Conservation (phyloP, 2,329 filamentous ascomycete genomes). For the Colletotrichum sp. region DNA sequence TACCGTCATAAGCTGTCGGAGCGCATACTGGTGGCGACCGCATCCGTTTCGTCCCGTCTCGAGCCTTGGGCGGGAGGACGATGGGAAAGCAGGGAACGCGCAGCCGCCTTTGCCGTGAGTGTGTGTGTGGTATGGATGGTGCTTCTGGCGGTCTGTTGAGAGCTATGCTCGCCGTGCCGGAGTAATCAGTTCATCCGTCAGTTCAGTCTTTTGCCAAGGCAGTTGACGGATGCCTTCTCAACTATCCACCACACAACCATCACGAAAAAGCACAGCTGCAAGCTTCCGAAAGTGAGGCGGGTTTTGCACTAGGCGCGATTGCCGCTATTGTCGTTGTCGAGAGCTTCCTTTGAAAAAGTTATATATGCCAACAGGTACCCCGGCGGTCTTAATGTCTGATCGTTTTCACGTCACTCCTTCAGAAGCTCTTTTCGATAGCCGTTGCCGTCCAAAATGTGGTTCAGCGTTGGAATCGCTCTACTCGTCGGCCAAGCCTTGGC, state of each 20-base stretch:
- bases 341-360: neutral
- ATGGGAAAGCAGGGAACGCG: neutral
- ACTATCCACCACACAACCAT: neutral
- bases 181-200: neutral
- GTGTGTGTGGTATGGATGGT: neutral
- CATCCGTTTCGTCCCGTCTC: constrained; percentile 5
- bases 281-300: neutral
- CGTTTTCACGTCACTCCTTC: neutral
- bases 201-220: neutral
- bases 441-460: constrained; percentile 1
- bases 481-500: constrained; percentile 10
- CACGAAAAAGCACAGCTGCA: neutral
- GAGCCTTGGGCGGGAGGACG: neutral
- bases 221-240: neutral
- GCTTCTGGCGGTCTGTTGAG: neutral
- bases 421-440: neutral
- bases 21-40: neutral
- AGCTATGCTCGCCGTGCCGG: neutral
- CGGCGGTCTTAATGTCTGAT: neutral
- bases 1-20: neutral
- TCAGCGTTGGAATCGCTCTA: neutral
- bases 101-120: neutral
- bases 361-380: neutral
- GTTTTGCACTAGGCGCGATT: neutral
- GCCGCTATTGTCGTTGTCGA: neutral